phyloP scores from a whole-genome alignment of 495 filamentous ascomycete species.

The Trichoderma reesei region DNA sequence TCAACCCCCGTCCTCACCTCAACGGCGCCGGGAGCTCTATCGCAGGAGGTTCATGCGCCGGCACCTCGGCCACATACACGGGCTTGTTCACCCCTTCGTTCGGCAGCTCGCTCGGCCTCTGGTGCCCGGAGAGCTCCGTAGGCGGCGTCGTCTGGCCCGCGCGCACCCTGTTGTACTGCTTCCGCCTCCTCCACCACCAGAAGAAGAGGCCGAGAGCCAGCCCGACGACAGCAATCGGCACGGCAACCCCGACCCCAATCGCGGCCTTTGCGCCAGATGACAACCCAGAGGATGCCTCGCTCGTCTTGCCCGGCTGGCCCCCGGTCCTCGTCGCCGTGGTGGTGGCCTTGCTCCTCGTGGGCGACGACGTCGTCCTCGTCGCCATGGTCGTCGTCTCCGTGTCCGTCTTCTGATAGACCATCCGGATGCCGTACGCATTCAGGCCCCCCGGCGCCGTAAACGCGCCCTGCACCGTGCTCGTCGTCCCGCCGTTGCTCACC shows the following conservation, averaged over 20 bases:
- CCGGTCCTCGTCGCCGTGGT: neutral
- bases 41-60: neutral
- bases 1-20: neutral
- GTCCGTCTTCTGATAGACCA: conserved; percentile 21
- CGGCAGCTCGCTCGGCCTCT: neutral
- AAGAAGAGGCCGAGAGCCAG: conserved; percentile 16
- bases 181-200: conserved; percentile 15
- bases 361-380: neutral
- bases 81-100: neutral
- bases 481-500: conserved; percentile 11
- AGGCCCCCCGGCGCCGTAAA: conserved; percentile 12
- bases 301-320: neutral
- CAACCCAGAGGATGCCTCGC: conserved; percentile 1
- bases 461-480: neutral
- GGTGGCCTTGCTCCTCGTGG: too few relatives aligned
- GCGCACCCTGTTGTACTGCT: conserved; percentile 2
- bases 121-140: neutral
- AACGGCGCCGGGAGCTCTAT: neutral
- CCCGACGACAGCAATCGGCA: conserved; percentile 17
- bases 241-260: conserved; percentile 15
- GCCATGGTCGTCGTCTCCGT: conserved; percentile 1
- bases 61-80: neutral
- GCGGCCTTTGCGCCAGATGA: conserved; percentile 16
- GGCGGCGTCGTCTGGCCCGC: neutral
- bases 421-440: conserved; percentile 20